These are phyloP conservation scores for Starmerella potacharoeniae DNA, from an alignment of 805 yeast species.

Conservation along the genomic window DNA sequence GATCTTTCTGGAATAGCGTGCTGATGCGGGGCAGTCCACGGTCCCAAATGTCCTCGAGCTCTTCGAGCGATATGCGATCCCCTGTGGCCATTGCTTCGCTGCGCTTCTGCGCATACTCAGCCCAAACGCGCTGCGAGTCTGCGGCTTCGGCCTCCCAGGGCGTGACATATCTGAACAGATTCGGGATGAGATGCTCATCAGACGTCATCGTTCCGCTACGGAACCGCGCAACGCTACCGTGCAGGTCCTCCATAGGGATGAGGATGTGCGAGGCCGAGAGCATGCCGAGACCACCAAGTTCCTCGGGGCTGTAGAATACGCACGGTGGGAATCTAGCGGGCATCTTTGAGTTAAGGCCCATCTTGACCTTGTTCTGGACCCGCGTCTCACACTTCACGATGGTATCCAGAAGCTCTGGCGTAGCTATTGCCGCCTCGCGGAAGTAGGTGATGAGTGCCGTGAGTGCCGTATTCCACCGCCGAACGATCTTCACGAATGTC, in stretches of 20 bases:
- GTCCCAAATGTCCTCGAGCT: conserved; percentile 90
- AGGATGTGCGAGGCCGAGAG: conserved; percentile 90
- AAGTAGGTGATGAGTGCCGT: conserved; percentile 78
- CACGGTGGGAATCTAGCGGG: conserved; percentile 98
- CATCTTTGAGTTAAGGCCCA: conserved; percentile 95
- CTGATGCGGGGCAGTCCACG: conserved; percentile 94
- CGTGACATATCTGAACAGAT: conserved; percentile 81
- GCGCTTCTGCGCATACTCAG: conserved; percentile 84
- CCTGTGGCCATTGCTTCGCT: conserved; percentile 78
- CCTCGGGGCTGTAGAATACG: conserved; percentile 94
- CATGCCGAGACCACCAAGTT: conserved; percentile 96
- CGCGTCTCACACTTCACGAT: conserved; percentile 86
- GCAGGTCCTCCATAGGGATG: conserved; percentile 85
- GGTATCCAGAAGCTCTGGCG: conserved; percentile 64
- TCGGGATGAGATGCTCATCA: conserved; percentile 62
- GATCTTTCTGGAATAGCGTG: conserved; percentile 86
- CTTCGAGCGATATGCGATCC: conserved; percentile 81
- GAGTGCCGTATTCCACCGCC: conserved; percentile 91
- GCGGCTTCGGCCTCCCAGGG: conserved; percentile 94
- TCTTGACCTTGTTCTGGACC: conserved; percentile 84
- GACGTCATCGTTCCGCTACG: conserved; percentile 84
- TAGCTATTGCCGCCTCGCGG: conserved; percentile 83
- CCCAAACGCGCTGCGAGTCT: conserved; percentile 96
- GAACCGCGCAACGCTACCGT: conserved; percentile 80
- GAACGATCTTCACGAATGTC: conserved; percentile 85